phyloP scores from a whole-genome alignment of 2,329 filamentous ascomycete species.

The Aurifilum marmelostoma region DNA sequence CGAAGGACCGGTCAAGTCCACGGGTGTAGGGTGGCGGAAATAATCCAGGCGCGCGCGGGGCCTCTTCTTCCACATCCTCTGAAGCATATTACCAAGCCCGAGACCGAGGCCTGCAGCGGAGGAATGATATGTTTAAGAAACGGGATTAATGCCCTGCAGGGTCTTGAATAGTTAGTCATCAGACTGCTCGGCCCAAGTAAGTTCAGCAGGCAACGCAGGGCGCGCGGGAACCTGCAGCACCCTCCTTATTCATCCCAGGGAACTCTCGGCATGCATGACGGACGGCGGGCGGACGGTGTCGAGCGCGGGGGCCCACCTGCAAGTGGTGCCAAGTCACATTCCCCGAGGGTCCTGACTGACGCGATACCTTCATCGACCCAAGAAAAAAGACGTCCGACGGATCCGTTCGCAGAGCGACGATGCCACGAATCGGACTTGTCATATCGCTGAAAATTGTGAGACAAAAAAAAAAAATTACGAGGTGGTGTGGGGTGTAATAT shows the following conservation, averaged over 20 bases:
- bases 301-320: background rate
- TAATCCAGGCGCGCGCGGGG: background rate
- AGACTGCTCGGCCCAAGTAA: background rate
- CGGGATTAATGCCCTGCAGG: background rate
- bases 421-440: background rate
- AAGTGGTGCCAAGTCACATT: background rate
- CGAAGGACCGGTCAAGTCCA: background rate
- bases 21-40: background rate
- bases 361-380: background rate
- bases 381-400: background rate
- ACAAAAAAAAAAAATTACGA: background rate
- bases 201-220: background rate
- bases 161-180: background rate
- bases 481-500: background rate
- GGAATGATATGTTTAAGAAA: background rate
- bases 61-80: background rate
- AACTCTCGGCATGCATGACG: background rate
- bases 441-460: background rate
- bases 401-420: background rate
- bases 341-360: background rate
- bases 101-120: background rate
- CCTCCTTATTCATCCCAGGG: background rate
- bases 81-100: background rate
- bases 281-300: background rate
- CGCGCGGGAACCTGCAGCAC: background rate